phyloP scores from a whole-genome alignment of 75 land plant species.

The Selaginella moellendorffii region DNA sequence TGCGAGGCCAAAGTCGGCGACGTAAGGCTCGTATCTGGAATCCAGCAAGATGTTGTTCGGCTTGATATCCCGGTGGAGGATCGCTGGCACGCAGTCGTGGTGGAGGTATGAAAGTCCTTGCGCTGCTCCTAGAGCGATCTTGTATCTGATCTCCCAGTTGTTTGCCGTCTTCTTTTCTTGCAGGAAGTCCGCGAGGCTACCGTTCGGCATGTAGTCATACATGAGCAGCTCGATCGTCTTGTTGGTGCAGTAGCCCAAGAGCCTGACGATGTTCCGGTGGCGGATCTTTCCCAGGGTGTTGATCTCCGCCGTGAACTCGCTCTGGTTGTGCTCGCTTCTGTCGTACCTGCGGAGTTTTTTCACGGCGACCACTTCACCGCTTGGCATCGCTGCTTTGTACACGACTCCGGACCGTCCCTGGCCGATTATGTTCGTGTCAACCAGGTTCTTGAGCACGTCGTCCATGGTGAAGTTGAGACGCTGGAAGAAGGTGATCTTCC shows the following conservation, averaged over 20 bases:
- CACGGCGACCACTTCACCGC: conserved; percentile 80
- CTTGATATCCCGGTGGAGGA: conserved; percentile 80
- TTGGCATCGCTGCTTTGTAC: conserved; percentile 78
- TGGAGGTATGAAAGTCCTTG: conserved; percentile 78
- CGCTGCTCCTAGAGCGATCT: conserved; percentile 67
- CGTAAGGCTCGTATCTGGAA: conserved; percentile 51
- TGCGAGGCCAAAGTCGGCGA: conserved; percentile 86
- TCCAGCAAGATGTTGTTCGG: conserved; percentile 68
- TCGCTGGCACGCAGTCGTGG: conserved; percentile 62
- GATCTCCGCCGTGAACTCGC: conserved; percentile 62
- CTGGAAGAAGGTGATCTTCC: conserved; percentile 81
- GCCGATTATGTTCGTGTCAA: conserved; percentile 62
- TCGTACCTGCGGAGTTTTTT: conserved; percentile 70
- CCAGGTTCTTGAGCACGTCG: conserved; percentile 55
- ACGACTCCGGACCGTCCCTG: conserved; percentile 84
- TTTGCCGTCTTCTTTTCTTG: conserved; percentile 32
- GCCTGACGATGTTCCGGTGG: conserved; percentile 75
- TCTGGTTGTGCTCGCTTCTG: conserved; percentile 34
- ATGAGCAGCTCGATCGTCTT: conserved; percentile 59
- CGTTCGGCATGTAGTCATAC: conserved; percentile 93
- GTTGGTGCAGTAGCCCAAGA: conserved; percentile 83
- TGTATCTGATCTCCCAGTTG: conserved; percentile 69
- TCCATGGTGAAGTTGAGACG: conserved; percentile 72
- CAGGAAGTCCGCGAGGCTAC: conserved; percentile 61
- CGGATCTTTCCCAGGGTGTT: conserved; percentile 65